These are phyloP conservation scores for Phytophthora meadii DNA, from an alignment of 352 stramenopile species.

Conservation along the genomic window DNA sequence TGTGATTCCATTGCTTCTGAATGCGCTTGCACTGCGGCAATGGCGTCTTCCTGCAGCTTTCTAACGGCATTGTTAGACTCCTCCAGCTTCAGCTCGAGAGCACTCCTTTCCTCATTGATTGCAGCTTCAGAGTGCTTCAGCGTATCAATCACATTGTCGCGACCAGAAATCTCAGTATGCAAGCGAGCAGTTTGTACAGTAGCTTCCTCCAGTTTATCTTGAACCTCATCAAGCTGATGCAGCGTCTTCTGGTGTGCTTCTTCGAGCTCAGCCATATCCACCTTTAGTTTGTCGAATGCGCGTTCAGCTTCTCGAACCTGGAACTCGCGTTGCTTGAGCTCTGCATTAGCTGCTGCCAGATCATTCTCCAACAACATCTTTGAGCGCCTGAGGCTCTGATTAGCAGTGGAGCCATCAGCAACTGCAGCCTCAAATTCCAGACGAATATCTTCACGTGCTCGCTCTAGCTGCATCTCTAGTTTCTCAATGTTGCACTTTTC, in stretches of 20 bases:
- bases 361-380: constrained; percentile 31
- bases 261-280: constrained; percentile 27
- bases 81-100: constrained; percentile 33
- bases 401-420: constrained; percentile 39
- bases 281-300: constrained; percentile 25
- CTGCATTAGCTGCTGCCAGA: constrained; percentile 12
- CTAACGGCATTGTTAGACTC: constrained; percentile 17
- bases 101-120: constrained; percentile 18
- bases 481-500: constrained; percentile 43
- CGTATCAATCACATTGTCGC: constrained; percentile 23
- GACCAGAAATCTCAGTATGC: constrained; percentile 23
- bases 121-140: constrained; percentile 20
- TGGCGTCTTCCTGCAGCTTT: constrained; percentile 28
- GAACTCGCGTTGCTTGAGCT: constrained; percentile 29
- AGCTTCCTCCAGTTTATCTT: constrained; percentile 27
- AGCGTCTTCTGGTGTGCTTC: constrained; percentile 21
- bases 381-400: constrained; percentile 29
- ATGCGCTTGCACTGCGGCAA: constrained; percentile 20
- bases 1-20: constrained; percentile 21
- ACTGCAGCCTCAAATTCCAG: constrained; percentile 48
- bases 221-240: constrained; percentile 17
- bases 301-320: constrained; percentile 26
- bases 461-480: constrained; percentile 30
- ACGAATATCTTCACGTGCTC: constrained; percentile 27
- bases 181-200: constrained; percentile 10